Evolutionary conservation across 345 rosid species (phyloP), one percentile per base, ranked within the genome.

Genomic region (Sisymbrium altissimum): DNA sequence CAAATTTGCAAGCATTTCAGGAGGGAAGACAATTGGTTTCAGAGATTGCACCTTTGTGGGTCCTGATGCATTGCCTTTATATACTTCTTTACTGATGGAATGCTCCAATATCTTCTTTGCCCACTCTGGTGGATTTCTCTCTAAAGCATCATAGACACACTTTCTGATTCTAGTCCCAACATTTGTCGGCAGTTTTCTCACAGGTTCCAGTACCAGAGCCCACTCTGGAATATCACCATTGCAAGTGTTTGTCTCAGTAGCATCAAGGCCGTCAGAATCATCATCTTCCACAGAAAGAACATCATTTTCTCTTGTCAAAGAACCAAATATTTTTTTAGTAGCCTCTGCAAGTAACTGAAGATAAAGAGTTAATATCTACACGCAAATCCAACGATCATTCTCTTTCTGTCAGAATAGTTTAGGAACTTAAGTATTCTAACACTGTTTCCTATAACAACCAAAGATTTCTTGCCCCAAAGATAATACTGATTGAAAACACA

Each of bases 51-150:
- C 98, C 99, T 95, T 95, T 56, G 99, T 95, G 32, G 99, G 99
- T 68, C 99, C 99, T 55, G 97, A 95, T 30, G 99, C 99, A 84
- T 95, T 95, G 83, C 99, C 99, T 82, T 95, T 95, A 75, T 95
- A 95, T 43, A 95, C 86, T 81, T 83, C 99, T 81, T 95, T 95
- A 76, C 99, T 92, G 71, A 95, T 90, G 64, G 97, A 95, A 83
- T 87, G 88, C 66, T 88, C 96, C 81, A 95, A 82, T 77, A 74
- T 87, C 81, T 81, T 79, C 84, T 79, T 87, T 11, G 97, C 99
- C 99, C 97, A 90, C 53, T 95, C 97, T 52, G 99, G 99, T 3
- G 97, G 99, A 81, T 70, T 79, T 78, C 82, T 92, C 40, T 38
- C 84, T 81, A 95, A 67, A 49, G 99, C 97, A 0, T 90, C 97